Base-by-base conservation (phyloP, 83 land plant genomes). In the Diphasiastrum complanatum region DNA sequence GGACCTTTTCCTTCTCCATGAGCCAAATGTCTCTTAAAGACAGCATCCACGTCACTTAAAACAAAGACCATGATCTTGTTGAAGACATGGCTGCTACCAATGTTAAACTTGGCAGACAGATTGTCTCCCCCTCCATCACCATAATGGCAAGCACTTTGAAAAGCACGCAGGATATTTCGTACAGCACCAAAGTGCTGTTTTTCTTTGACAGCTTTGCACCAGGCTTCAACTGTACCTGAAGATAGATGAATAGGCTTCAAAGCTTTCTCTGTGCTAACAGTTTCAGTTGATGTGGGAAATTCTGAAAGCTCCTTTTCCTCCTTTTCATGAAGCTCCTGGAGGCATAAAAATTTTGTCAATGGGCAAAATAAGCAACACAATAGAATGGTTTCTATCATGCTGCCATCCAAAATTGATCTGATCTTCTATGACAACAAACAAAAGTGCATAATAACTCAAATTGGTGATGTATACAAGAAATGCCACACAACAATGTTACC, bases 71-170 rank as follows among this genome's bases (percentile, higher is more conserved):
- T 60, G 22, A 86, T 66, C 46, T 75, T 83, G 65, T 78, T 77
- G 67, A 80, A 90, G 37, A 70, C 73, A 33, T 76, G 81, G 60
- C 75, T 76, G 47, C 78, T 82, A 34, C 66, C 45, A 47, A 85
- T 63, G 47, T 59, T 67, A 28, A 48, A 47, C 4, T 55, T 63
- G 20, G 66, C 36, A 16, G 41, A 54, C 25, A 70, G 53, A 41
- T 71, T 70, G 2, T 83, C 51, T 23, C 55, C 70, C 6, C 65
- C 80, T 27, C 78, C 77, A 31, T 70, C 68, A 22, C 93, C 87
- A 69, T 82, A 84, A 51, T 78, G 85, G 56, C 97, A 89, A 46
- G 90, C 89, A 45, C 75, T 71, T 8, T 83, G 72, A 66, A 78
- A 95, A 16, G 75, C 89, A 68, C 75, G 79, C 24, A 95, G 58